phyloP scores from a whole-genome alignment of 1,284 basidiomycete genomes.

The Meira miltonrushii region DNA sequence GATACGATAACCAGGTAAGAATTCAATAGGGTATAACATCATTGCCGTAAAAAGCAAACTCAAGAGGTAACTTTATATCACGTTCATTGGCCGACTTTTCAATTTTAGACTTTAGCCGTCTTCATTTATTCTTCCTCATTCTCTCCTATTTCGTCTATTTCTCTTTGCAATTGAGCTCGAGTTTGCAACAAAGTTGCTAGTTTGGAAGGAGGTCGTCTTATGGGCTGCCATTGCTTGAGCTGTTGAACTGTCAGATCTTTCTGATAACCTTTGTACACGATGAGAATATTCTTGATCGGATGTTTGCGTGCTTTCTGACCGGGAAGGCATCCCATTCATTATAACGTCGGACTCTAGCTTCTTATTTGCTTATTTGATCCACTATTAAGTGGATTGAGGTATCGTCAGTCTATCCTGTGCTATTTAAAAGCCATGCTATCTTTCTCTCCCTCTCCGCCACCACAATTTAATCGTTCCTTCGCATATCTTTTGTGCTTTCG shows the following conservation, averaged over 20 bases:
- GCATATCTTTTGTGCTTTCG: not conserved
- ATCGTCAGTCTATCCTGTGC: too few relatives aligned
- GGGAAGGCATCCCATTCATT: slow-evolving; percentile 13
- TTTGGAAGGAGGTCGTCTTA: not conserved
- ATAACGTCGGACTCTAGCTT: slow-evolving; percentile 12
- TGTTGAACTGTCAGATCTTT: slow-evolving; percentile 3
- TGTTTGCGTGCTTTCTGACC: not conserved
- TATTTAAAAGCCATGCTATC: too few relatives aligned
- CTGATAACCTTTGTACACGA: slow-evolving; percentile 7
- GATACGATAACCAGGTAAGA: not conserved
- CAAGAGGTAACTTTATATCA: not conserved
- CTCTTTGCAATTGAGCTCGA: not conserved
- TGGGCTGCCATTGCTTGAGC: not conserved
- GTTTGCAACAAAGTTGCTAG: not conserved
- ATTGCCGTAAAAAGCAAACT: not conserved
- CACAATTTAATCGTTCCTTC: not conserved
- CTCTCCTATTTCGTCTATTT: not conserved
- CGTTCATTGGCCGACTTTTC: not conserved
- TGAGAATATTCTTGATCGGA: slow-evolving; percentile 1
- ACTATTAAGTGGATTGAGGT: not conserved
- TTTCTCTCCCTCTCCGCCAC: not conserved
- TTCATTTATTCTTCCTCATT: not conserved
- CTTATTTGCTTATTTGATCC: not conserved
- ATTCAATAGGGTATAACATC: not conserved
- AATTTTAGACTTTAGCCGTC: not conserved